Percentiles rank a stretch among this genome's conserved stretches.
Conservation (phyloP, 2,329 filamentous ascomycete species). For the Didymella sp. region DNA sequence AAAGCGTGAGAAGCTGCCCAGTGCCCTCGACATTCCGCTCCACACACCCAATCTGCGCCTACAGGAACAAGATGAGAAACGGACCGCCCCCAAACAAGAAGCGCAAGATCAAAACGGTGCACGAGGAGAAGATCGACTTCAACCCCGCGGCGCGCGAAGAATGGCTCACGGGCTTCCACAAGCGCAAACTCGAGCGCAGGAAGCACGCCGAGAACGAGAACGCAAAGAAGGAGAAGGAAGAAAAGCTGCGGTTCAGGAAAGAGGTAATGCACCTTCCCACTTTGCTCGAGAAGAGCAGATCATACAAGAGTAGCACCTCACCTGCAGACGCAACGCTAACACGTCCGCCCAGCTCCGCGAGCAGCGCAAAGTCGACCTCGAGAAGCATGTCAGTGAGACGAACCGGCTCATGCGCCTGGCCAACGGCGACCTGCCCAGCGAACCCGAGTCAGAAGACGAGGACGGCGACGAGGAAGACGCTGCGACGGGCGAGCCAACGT, state of each 20-base stretch:
- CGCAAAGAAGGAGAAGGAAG: slow-evolving; percentile 76
- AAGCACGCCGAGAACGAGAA: slow-evolving; percentile 86
- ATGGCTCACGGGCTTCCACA: slow-evolving; percentile 95
- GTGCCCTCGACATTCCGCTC: not conserved
- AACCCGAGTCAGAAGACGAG: slow-evolving; percentile 37
- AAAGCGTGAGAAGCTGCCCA: slow-evolving; percentile 17
- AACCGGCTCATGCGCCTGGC: slow-evolving; percentile 72
- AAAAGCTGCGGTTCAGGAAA: slow-evolving; percentile 75
- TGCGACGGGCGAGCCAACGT: slow-evolving; percentile 42
- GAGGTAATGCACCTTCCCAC: no score
- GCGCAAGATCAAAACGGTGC: slow-evolving; percentile 56
- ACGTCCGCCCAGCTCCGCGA: slow-evolving; percentile 71
- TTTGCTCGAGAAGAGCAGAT: no score
- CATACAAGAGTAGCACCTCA: not conserved
- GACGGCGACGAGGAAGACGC: slow-evolving; percentile 52
- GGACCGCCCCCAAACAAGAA: slow-evolving; percentile 43
- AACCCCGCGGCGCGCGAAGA: slow-evolving; percentile 80
- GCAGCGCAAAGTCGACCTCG: slow-evolving; percentile 79
- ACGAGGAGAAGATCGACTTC: slow-evolving; percentile 83
- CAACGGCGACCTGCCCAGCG: slow-evolving; percentile 45
- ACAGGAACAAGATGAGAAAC: slow-evolving; percentile 10
- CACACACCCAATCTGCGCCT: not conserved
- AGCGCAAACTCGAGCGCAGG: slow-evolving; percentile 85
- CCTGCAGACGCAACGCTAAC: not conserved
- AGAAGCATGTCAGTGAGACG: slow-evolving; percentile 80